Evolutionary conservation across 495 filamentous ascomycete species (phyloP), one percentile per base, ranked within the genome.

Genomic region (Geopyxis carbonaria): DNA sequence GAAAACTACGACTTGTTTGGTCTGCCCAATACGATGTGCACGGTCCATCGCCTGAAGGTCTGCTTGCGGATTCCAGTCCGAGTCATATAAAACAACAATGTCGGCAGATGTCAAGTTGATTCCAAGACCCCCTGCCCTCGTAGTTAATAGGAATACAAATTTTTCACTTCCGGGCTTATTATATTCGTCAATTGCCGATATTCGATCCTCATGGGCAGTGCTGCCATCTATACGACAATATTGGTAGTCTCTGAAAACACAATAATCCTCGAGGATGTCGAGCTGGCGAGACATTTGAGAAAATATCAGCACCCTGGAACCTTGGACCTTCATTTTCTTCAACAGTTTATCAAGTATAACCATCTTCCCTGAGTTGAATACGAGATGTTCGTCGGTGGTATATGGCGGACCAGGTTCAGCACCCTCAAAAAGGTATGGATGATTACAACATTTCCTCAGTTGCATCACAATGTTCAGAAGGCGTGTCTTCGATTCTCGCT

Each of bases 401-500:
- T 95, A 99, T 9, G 91, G 91, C 3, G 91, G 91, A 20, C 91
- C 91, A 14, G 89, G 87, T 49, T 99, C 91, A 21, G 91, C 91
- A 21, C 91, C 91, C 51, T 99, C 91, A 47, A 99, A 99, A 2
- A 99, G 72, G 50, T 99, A 99, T 2, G 91, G 91, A 50, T 99
- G 91, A 50, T 99, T 99, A 61, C 91, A 95, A 58, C 91, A 99
- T 59, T 99, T 99, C 43, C 91, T 78, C 32, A 99, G 73, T 57
- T 99, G 91, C 91, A 99, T 99, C 45, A 99, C 91, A 55, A 99
- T 99, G 62, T 99, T 99, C 44, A 99, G 66, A n/a, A 99, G 70
- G 30, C 91, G 75, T 4, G 91, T 95, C 63, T 99, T 99, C n/a
- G 87, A 93, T 57, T 99, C 91, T 36, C 80, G 76, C 61, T 93